These are phyloP conservation scores for Inonotus hispidus DNA, from an alignment of 1,284 basidiomycete species.

Conservation along the genomic window DNA sequence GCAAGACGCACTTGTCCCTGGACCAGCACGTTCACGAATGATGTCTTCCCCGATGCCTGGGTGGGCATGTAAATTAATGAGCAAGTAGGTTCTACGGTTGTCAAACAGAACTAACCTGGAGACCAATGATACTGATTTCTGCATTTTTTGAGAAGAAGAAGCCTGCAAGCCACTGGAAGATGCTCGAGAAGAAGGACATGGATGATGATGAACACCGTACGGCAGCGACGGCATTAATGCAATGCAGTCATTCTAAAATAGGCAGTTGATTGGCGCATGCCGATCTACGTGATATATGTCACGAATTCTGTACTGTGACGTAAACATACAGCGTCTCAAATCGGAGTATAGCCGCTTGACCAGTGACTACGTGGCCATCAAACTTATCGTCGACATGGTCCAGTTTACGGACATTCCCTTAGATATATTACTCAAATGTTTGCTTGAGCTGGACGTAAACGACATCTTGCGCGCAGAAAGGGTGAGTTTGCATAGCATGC, in stretches of 20 bases:
- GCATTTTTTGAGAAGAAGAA: constrained; percentile 87
- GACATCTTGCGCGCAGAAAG: neutral
- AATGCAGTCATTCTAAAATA: neutral
- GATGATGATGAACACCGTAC: neutral
- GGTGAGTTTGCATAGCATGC: neutral
- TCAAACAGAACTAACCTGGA: constrained; percentile 56
- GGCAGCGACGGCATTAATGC: neutral
- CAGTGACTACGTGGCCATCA: no score
- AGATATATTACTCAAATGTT: neutral
- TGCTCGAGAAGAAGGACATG: constrained; percentile 50
- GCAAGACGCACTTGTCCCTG: constrained; percentile 63
- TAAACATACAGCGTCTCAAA: no score
- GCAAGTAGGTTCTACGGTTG: constrained; percentile 12
- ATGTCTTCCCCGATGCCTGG: constrained; percentile 91
- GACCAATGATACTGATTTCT: constrained; percentile 90
- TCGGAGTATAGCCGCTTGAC: no score
- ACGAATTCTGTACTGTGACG: no score
- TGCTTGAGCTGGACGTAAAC: neutral
- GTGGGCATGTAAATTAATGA: constrained; percentile 18
- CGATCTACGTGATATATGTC: neutral
- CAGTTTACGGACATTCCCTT: neutral
- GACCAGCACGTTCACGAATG: constrained; percentile 87
- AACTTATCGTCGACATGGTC: neutral
- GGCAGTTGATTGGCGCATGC: neutral
- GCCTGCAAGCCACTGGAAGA: constrained; percentile 65